These are phyloP conservation scores for Phanerochaete sordida DNA, from an alignment of 768 basidiomycete species.

Conservation along the genomic window DNA sequence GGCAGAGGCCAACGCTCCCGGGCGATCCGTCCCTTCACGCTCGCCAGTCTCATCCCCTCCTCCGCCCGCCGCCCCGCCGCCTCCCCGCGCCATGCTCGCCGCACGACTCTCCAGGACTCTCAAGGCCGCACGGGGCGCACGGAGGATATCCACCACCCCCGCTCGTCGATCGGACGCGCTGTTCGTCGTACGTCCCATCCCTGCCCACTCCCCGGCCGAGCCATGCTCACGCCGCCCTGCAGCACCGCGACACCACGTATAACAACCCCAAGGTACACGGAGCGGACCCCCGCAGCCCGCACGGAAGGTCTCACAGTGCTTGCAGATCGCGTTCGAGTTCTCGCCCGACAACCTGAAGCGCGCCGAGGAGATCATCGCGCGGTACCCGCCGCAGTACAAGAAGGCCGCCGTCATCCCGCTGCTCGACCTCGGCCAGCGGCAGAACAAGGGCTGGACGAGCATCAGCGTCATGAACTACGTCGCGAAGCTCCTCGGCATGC, in stretches of 20 bases:
- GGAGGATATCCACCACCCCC: slow-evolving; percentile 35
- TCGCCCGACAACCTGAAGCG: slow-evolving; percentile 75
- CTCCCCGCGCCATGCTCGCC: slow-evolving; percentile 19
- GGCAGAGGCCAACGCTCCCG: neutral
- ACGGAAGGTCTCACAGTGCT: neutral
- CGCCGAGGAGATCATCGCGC: slow-evolving; percentile 85
- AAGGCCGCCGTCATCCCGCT: slow-evolving; percentile 98
- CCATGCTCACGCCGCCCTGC: slow-evolving; percentile 15
- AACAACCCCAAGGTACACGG: slow-evolving; percentile 82
- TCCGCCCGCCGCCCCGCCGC: neutral
- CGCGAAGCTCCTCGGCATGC: slow-evolving; percentile 89
- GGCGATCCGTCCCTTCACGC: slow-evolving; percentile 9
- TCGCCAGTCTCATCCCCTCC: neutral
- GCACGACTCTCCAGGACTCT: slow-evolving; percentile 18
- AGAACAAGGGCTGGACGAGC: slow-evolving; percentile 98
- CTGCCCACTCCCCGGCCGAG: neutral
- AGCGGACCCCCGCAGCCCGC: neutral
- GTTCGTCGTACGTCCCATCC: slow-evolving; percentile 65
- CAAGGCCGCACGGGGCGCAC: slow-evolving; percentile 10
- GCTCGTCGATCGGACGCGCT: slow-evolving; percentile 73
- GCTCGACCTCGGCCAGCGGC: slow-evolving; percentile 92
- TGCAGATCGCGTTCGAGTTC: slow-evolving; percentile 89
- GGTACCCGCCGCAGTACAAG: slow-evolving; percentile 97
- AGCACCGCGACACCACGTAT: slow-evolving; percentile 95
- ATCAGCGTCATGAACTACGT: slow-evolving; percentile 99